These are phyloP conservation scores for Danielozyma ontarioensis DNA, from an alignment of 805 yeast genomes.

Conservation along the genomic window DNA sequence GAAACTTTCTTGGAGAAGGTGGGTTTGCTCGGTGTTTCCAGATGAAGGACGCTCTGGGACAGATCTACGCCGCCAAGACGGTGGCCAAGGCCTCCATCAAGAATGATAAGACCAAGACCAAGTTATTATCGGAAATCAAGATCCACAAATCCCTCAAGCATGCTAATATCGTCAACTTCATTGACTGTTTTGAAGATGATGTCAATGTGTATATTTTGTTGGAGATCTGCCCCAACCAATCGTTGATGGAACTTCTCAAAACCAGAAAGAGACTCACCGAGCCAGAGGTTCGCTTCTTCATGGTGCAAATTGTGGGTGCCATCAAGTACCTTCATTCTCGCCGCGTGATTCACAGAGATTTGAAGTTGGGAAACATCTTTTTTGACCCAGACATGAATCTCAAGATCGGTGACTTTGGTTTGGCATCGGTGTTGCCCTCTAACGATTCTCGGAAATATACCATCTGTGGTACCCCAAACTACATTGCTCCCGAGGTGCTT, in stretches of 20 bases:
- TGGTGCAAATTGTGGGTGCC: conserved; percentile 93
- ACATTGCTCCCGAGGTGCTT: conserved; percentile 96
- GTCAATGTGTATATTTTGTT: conserved; percentile 87
- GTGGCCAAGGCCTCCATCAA: conserved; percentile 94
- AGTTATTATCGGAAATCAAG: conserved; percentile 87
- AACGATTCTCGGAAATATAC: conserved; percentile 75
- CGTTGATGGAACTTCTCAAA: conserved; percentile 87
- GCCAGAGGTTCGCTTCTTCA: conserved; percentile 84
- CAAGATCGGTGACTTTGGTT: conserved; percentile 96
- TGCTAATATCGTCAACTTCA: conserved; percentile 83
- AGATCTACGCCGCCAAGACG: conserved; percentile 91
- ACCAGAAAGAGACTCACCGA: conserved; percentile 81
- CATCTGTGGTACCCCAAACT: conserved; percentile 98
- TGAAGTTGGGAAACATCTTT: conserved; percentile 93
- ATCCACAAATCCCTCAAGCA: conserved; percentile 89
- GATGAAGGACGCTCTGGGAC: conserved; percentile 85
- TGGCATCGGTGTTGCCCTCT: conserved; percentile 87
- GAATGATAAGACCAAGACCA: conserved; percentile 81
- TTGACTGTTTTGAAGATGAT: conserved; percentile 97
- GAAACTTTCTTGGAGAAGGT: conserved; percentile 91
- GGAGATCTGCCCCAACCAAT: conserved; percentile 93
- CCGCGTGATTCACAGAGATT: conserved; percentile 91
- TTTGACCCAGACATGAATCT: conserved; percentile 91
- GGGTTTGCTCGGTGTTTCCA: conserved; percentile 99
- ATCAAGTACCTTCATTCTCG: conserved; percentile 87